Evolutionary conservation across 805 yeast genomes (phyloP).

Genomic region (Ogataea zsoltii): DNA sequence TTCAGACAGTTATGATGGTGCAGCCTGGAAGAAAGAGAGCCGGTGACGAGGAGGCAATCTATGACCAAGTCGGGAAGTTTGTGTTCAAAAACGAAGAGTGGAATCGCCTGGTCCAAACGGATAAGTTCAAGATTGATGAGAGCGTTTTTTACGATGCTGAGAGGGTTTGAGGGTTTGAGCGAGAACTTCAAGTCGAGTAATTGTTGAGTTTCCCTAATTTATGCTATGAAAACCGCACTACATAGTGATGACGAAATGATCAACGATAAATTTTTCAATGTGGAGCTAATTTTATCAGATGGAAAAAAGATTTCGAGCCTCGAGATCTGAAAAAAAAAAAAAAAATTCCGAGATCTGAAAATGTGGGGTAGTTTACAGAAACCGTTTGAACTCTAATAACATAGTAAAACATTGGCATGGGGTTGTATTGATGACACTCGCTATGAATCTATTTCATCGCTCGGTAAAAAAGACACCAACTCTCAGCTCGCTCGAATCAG

Average conservation of each 20-base stretch:
- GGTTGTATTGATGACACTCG: too few species aligned
- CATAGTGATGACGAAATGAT: background rate
- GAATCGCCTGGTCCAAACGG: constrained; percentile 38
- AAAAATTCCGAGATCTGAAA: too few species aligned
- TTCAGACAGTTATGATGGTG: constrained; percentile 40
- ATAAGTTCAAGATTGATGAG: constrained; percentile 36
- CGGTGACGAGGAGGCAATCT: constrained; percentile 5
- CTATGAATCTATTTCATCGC: too few species aligned
- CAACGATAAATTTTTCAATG: background rate
- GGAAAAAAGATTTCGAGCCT: too few species aligned
- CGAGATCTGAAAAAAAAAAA: background rate
- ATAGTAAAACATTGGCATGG: too few species aligned
- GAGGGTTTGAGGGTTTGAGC: constrained; percentile 3
- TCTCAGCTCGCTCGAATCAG: background rate
- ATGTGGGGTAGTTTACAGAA: too few species aligned
- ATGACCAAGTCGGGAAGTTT: constrained; percentile 40
- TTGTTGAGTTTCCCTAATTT: too few species aligned
- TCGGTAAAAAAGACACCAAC: too few species aligned
- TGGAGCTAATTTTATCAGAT: too few species aligned
- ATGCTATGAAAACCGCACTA: too few species aligned
- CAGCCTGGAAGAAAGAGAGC: constrained; percentile 12
- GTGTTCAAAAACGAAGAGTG: constrained; percentile 44
- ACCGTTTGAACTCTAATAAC: too few species aligned
- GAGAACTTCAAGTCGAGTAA: too few species aligned
- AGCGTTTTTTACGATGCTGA: constrained; percentile 35